Percentiles rank a stretch among this genome's conserved stretches.
phyloP scores from a whole-genome alignment of 2,329 filamentous ascomycete genomes.

The Talaromyces sp. region DNA sequence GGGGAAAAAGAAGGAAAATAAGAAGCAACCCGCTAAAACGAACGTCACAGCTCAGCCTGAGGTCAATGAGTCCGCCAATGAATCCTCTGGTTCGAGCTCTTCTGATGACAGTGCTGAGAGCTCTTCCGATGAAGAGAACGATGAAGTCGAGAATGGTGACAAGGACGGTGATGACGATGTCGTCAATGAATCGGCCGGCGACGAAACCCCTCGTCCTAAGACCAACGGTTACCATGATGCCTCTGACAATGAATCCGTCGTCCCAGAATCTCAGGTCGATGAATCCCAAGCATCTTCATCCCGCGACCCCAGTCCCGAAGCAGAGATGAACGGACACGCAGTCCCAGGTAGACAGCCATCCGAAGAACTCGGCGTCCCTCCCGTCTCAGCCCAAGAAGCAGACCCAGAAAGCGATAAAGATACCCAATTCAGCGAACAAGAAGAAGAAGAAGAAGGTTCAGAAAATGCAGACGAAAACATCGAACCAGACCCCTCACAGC shows the following conservation, averaged over 20 bases:
- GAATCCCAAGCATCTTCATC: neutral
- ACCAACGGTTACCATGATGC: neutral
- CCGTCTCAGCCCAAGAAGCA: neutral
- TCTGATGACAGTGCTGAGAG: slow-evolving; percentile 1
- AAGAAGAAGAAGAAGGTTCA: neutral
- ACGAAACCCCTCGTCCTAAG: neutral
- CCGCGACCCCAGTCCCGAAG: neutral
- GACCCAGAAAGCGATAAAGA: neutral
- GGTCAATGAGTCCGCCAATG: neutral
- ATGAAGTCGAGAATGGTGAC: neutral
- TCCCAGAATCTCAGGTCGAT: slow-evolving; percentile 2
- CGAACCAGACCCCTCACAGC: neutral
- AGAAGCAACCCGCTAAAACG: neutral
- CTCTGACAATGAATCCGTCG: neutral
- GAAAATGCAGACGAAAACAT: neutral
- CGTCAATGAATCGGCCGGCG: neutral
- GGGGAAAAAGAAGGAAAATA: neutral
- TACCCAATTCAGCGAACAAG: neutral
- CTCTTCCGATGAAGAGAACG: neutral
- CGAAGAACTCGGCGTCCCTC: neutral
- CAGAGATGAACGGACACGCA: neutral
- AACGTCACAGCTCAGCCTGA: neutral
- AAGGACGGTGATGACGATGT: neutral
- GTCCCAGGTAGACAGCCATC: neutral
- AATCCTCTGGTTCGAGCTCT: neutral